Conservation (phyloP, 768 basidiomycete genomes). For the Hydnum rufescens region DNA sequence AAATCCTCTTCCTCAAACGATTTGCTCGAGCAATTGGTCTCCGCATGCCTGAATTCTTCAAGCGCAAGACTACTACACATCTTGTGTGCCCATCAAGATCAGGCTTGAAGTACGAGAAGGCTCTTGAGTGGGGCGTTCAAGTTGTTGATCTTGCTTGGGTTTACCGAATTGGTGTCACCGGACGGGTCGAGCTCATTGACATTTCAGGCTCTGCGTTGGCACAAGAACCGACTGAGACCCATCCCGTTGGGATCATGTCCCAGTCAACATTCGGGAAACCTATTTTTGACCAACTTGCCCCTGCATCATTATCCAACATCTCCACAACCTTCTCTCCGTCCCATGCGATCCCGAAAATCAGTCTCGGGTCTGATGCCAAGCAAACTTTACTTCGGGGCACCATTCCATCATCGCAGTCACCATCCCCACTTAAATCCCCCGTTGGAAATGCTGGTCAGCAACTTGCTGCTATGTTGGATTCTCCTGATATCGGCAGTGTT, state of each 20-base stretch:
- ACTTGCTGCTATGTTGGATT: slow-evolving; percentile 11
- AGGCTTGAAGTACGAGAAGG: slow-evolving; percentile 63
- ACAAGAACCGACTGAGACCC: neutral
- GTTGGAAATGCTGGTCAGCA: neutral
- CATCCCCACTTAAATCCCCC: slow-evolving; percentile 29
- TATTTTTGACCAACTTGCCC: neutral
- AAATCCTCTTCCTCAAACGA: slow-evolving; percentile 43
- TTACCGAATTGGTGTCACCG: slow-evolving; percentile 12
- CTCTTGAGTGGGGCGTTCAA: slow-evolving; percentile 56
- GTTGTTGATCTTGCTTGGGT: slow-evolving; percentile 61
- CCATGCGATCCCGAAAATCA: neutral
- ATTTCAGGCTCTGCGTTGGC: no score
- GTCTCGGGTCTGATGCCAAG: neutral
- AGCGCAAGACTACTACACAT: slow-evolving; percentile 45
- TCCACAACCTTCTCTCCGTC: neutral
- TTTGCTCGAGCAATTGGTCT: slow-evolving; percentile 49
- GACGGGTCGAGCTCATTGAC: no score
- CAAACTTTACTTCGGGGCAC: neutral
- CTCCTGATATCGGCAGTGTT: slow-evolving; percentile 8
- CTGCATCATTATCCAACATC: neutral
- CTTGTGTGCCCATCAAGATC: slow-evolving; percentile 51
- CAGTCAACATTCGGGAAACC: neutral
- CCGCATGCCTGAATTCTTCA: slow-evolving; percentile 35
- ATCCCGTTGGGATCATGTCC: neutral
- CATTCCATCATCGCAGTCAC: slow-evolving; percentile 38